Conservation (phyloP, 2,329 filamentous ascomycete species). For the Colletotrichum eleusines region DNA sequence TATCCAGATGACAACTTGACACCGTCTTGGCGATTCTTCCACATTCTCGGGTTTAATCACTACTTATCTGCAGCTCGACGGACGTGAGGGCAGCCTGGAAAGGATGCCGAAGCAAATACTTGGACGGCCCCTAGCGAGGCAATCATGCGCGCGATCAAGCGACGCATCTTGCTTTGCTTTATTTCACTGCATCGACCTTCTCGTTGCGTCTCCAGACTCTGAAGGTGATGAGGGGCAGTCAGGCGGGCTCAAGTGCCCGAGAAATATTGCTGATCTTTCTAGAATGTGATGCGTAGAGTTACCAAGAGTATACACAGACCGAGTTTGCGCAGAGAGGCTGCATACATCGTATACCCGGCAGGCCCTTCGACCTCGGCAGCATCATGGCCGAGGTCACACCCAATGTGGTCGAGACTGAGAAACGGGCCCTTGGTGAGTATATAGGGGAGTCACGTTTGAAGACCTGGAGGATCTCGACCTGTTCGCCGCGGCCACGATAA, state of each 20-base stretch:
- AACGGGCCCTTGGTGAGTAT: not conserved
- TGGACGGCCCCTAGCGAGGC: not conserved
- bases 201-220: not conserved
- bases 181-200: not conserved
- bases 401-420: not conserved
- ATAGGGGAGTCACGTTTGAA: constrained; percentile 6
- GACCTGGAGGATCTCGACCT: constrained; percentile 2
- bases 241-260: not conserved
- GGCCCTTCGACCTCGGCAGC: constrained; percentile 18
- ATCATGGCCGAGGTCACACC: constrained; percentile 10
- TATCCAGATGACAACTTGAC: not conserved
- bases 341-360: constrained; percentile 18
- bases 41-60: not conserved
- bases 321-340: constrained; percentile 2
- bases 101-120: not conserved
- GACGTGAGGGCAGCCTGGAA: not conserved
- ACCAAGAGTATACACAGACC: not conserved
- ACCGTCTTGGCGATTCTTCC: not conserved
- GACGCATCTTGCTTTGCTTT: not conserved
- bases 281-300: not conserved
- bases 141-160: constrained; percentile 1
- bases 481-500: not conserved
- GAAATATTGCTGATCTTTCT: not conserved
- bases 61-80: not conserved
- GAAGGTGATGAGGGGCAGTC: too few species aligned